phyloP scores from a whole-genome alignment of 2,329 filamentous ascomycete genomes.

The Fusarium graminum region DNA sequence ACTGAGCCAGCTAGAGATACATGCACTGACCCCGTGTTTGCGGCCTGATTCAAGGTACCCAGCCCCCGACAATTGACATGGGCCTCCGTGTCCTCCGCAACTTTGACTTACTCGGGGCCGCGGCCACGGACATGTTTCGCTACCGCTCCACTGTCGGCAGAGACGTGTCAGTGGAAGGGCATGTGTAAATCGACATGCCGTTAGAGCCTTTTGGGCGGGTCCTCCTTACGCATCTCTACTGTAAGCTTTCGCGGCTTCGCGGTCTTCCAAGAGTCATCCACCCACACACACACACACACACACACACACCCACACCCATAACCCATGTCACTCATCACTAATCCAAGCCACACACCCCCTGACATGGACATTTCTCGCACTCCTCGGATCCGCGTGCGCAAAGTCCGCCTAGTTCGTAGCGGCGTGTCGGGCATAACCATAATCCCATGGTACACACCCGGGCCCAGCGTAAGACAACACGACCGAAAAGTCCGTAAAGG shows the following conservation, averaged over 20 bases:
- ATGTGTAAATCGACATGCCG: constrained; percentile 34
- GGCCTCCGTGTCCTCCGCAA: constrained; percentile 6
- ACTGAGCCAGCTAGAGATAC: constrained; percentile 30
- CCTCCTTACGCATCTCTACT: constrained; percentile 3
- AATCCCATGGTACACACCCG: constrained; percentile 41
- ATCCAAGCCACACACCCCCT: constrained; percentile 36
- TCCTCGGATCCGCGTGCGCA: constrained; percentile 52
- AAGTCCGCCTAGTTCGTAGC: constrained; percentile 50
- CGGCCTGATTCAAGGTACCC: constrained; percentile 39
- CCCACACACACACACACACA: constrained; percentile 8
- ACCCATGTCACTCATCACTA: constrained; percentile 35
- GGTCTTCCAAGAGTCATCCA: constrained; percentile 41
- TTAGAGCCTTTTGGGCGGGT: constrained; percentile 25
- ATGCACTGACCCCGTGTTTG: constrained; percentile 13
- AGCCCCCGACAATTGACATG: constrained; percentile 34
- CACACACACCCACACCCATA: neutral
- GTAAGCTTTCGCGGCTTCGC: constrained; percentile 43
- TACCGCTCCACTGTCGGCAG: neutral
- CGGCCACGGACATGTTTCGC: constrained; percentile 29
- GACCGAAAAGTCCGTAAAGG: constrained; percentile 42
- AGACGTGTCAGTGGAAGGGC: constrained; percentile 1
- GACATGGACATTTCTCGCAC: constrained; percentile 39
- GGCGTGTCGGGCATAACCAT: constrained; percentile 48
- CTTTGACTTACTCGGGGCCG: constrained; percentile 21
- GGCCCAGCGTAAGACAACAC: constrained; percentile 36